Conservation (phyloP, 495 filamentous ascomycete genomes). For the Aspergillus funiculosus region DNA sequence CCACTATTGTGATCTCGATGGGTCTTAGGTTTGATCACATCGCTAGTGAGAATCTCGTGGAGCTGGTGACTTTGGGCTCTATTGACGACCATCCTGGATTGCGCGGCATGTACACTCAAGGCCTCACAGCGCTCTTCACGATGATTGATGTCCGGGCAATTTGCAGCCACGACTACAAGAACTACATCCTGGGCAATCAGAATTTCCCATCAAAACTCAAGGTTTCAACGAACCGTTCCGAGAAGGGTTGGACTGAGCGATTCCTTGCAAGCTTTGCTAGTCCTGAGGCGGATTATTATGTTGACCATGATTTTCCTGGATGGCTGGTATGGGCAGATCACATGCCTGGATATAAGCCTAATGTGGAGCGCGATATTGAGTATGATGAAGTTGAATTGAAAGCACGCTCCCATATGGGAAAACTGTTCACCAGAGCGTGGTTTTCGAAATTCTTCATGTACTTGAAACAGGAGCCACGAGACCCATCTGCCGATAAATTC, state of each 20-base stretch:
- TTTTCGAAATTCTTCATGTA: slow-evolving; percentile 82
- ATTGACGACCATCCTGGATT: slow-evolving; percentile 88
- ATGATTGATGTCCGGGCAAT: slow-evolving; percentile 79
- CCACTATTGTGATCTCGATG: slow-evolving; percentile 80
- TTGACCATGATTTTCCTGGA: slow-evolving; percentile 87
- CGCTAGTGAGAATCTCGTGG: slow-evolving; percentile 70
- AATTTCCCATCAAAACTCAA: slow-evolving; percentile 66
- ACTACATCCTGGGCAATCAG: slow-evolving; percentile 74
- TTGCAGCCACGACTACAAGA: slow-evolving; percentile 78
- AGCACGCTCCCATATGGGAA: slow-evolving; percentile 75
- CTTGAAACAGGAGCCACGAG: slow-evolving; percentile 93
- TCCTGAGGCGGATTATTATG: slow-evolving; percentile 76
- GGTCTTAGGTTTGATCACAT: slow-evolving; percentile 85
- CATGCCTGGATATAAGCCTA: slow-evolving; percentile 70
- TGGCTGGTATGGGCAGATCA: slow-evolving; percentile 95
- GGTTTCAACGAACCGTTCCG: slow-evolving; percentile 62
- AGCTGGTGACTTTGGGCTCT: slow-evolving; percentile 76
- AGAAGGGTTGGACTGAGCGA: slow-evolving; percentile 69
- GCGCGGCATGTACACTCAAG: slow-evolving; percentile 70
- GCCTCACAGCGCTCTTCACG: slow-evolving; percentile 73
- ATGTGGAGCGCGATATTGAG: slow-evolving; percentile 60
- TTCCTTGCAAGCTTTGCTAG: slow-evolving; percentile 74
- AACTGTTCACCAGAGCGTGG: slow-evolving; percentile 75
- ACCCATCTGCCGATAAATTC: slow-evolving; percentile 77
- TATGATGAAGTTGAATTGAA: slow-evolving; percentile 79